phyloP scores from a whole-genome alignment of 768 basidiomycete genomes.

The Gymnopilus dilepis region DNA sequence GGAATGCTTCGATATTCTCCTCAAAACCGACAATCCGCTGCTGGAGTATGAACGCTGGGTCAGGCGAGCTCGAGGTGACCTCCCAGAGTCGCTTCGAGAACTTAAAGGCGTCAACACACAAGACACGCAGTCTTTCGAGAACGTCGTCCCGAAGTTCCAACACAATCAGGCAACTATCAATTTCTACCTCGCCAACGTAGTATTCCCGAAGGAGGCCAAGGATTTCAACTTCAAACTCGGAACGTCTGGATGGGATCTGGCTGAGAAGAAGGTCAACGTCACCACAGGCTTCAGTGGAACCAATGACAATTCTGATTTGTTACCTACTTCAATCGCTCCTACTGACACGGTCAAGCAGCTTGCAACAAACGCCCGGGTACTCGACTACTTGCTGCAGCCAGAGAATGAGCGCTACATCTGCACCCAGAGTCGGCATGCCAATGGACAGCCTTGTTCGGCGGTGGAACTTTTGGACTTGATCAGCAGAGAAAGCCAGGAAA shows the following conservation, averaged over 20 bases:
- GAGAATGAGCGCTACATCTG: slow-evolving; percentile 47
- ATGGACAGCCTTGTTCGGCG: slow-evolving; percentile 27
- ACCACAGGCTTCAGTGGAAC: slow-evolving; percentile 63
- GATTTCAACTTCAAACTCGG: slow-evolving; percentile 53
- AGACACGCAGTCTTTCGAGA: slow-evolving; percentile 26
- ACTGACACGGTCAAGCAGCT: slow-evolving; percentile 42
- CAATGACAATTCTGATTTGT: slow-evolving; percentile 50
- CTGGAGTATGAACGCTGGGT: slow-evolving; percentile 49
- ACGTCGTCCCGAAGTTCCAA: slow-evolving; percentile 40
- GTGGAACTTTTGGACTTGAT: slow-evolving; percentile 29
- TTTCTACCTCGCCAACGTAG: slow-evolving; percentile 50
- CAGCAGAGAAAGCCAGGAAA: slow-evolving; percentile 27
- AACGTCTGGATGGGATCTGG: slow-evolving; percentile 60
- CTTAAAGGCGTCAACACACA: slow-evolving; percentile 48
- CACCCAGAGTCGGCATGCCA: slow-evolving; percentile 15
- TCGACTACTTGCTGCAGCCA: slow-evolving; percentile 39
- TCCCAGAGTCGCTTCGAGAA: slow-evolving; percentile 37
- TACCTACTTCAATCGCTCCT: slow-evolving; percentile 43
- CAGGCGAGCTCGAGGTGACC: slow-evolving; percentile 9
- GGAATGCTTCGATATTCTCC: slow-evolving; percentile 41
- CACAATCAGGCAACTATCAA: slow-evolving; percentile 45
- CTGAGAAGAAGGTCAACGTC: slow-evolving; percentile 36
- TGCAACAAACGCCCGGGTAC: slow-evolving; percentile 54
- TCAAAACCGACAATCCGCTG: slow-evolving; percentile 45
- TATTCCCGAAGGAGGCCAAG: slow-evolving; percentile 56